These are phyloP conservation scores for Oemleria cerasiformis DNA, from an alignment of 306 rosid genomes.

Conservation along the genomic window DNA sequence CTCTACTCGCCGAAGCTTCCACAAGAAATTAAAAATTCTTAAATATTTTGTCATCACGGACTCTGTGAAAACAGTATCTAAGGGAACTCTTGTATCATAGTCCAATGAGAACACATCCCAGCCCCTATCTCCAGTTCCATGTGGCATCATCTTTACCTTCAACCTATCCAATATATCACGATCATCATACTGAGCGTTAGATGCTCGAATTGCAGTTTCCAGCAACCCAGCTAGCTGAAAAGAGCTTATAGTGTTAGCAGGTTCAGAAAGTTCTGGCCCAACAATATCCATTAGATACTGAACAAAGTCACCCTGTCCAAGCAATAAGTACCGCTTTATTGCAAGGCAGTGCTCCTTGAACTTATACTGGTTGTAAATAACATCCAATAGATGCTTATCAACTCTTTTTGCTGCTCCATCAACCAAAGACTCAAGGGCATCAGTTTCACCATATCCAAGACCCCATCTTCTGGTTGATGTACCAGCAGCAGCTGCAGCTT, in stretches of 20 bases:
- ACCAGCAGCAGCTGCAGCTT: conserved; percentile 75
- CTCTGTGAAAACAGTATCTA: conserved; percentile 89
- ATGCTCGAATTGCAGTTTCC: conserved; percentile 86
- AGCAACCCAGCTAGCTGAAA: conserved; percentile 87
- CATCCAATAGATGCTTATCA: conserved; percentile 86
- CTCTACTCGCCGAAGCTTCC: conserved; percentile 96
- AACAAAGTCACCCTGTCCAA: conserved; percentile 98
- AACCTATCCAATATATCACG: conserved; percentile 91
- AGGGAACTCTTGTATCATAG: conserved; percentile 87
- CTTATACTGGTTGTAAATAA: conserved; percentile 69
- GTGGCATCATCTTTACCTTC: conserved; percentile 96
- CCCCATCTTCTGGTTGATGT: conserved; percentile 72
- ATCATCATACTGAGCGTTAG: conserved; percentile 96
- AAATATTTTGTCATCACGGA: conserved; percentile 93
- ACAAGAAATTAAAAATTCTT: conserved; percentile 81
- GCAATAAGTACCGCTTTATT: conserved; percentile 79
- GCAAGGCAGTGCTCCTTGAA: conserved; percentile 98
- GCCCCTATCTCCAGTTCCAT: conserved; percentile 86
- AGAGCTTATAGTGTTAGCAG: conserved; percentile 89
- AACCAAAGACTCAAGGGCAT: conserved; percentile 85
- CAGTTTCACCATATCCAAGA: conserved; percentile 89
- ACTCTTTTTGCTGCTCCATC: conserved; percentile 92
- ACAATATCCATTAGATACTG: conserved; percentile 94
- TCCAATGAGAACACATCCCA: conserved; percentile 98
- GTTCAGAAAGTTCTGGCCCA: conserved; percentile 95